Conservation (phyloP, 441 rosid species). For the Cnidoscolus chayamansa region DNA sequence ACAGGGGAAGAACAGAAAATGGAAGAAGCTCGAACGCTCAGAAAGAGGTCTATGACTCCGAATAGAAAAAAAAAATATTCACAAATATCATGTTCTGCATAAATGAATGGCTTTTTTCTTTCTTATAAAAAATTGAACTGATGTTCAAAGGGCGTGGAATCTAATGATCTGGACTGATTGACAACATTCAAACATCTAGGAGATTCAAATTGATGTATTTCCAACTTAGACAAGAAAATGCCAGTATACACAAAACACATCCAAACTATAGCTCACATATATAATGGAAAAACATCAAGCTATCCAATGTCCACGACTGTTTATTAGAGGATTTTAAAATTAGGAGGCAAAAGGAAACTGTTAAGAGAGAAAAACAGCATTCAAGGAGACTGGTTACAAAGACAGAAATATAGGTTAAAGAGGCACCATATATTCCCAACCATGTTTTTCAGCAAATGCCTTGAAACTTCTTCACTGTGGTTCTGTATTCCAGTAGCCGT, state of each 20-base stretch:
- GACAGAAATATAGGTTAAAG: neutral
- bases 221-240: too few species aligned
- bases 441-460: conserved; percentile 78
- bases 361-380: neutral
- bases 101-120: neutral
- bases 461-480: conserved; percentile 60
- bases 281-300: neutral
- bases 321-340: neutral
- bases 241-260: too few species aligned
- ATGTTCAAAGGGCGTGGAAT: too few species aligned
- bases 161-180: too few species aligned
- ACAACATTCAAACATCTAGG: too few species aligned
- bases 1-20: neutral
- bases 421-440: conserved; percentile 71
- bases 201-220: too few species aligned
- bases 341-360: too few species aligned
- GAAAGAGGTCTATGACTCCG: neutral
- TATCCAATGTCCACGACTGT: neutral
- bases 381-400: neutral
- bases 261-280: neutral
- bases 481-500: conserved; percentile 60
- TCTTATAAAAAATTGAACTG: neutral
- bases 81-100: neutral
- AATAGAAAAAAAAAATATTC: neutral
- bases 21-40: conserved; percentile 27